Base-by-base conservation (phyloP, 495 filamentous ascomycete species). In the Clavariopsis aquatica region DNA sequence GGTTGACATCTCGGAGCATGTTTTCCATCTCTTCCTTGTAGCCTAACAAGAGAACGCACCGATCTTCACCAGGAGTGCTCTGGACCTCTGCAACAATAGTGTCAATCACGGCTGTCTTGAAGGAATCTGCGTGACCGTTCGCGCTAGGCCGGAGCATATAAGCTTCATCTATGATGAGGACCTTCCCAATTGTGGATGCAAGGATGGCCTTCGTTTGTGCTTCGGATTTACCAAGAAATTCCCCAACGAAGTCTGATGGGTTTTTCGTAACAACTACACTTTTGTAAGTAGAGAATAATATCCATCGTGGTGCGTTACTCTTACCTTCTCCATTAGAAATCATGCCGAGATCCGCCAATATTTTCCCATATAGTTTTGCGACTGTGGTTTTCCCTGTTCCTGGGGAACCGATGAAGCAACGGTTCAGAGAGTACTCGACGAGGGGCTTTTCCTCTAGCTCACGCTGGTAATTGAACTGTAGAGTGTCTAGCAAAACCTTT, bases 81-180 rank as follows among this genome's bases (percentile, higher is more conserved):
- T 93, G 91, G 0, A 95, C 84, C 60, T 94, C 88, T 0, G 89
- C 88, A 1, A 93, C 90, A n/a, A 94, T 86, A 4, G 91, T 93
- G n/a, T 71, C 69, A 46, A 71, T 68, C 23, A 71, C 65, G 1
- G 69, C 69, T 0, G 52, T 46, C 34, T 62, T 61, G 77, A 79
- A 92, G 0, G 73, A 68, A 66, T 92, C 86, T 58, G 2, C 19
- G 91, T 87, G 5, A 89, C 76, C 60, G 70, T n/a, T 12, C 31
- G 27, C 1, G 26, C 27, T 38, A 29, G 52, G 52, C 0, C 19
- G 15, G 0, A 87, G 75, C 64, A 78, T 80, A 60, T 93, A 91
- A 0, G 87, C 88, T 66, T 92, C 89, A 65, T 93, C 89, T 13
- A 92, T 91, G 1, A 92, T 82, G 0, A 92, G 78, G 13, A 92